A percentile compares a stretch with the other conserved stretches of the same genome.
These are phyloP conservation scores for Guillardia theta DNA, from an alignment of 78 protist species.

Conservation along the genomic window DNA sequence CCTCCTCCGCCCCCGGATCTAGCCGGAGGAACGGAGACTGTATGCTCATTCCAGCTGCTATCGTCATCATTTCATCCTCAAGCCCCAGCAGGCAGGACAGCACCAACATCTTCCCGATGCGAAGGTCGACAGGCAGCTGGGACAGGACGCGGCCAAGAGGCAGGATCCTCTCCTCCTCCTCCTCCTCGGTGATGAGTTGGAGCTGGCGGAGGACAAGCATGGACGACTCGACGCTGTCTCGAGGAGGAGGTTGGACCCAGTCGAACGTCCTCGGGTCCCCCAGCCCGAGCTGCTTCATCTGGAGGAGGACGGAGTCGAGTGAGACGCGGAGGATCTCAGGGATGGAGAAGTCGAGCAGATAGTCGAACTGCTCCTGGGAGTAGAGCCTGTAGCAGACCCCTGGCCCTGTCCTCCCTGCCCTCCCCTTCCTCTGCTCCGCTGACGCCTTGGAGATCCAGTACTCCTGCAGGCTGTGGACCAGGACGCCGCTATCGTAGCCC, in stretches of 20 bases:
- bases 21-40: neutral
- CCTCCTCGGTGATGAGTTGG: neutral
- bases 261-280: slow-evolving; percentile 35
- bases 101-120: neutral
- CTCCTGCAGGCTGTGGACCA: slow-evolving; percentile 39
- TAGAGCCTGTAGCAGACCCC: slow-evolving; percentile 46
- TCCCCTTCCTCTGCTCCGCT: slow-evolving; percentile 54
- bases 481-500: neutral
- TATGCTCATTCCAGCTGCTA: neutral
- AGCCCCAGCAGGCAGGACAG: neutral
- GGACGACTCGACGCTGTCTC: neutral
- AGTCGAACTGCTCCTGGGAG: slow-evolving; percentile 30
- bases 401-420: slow-evolving; percentile 55
- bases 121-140: slow-evolving; percentile 16
- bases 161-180: slow-evolving; percentile 9
- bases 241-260: slow-evolving; percentile 43
- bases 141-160: slow-evolving; percentile 33
- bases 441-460: slow-evolving; percentile 43
- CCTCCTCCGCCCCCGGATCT: neutral
- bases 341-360: neutral
- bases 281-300: slow-evolving; percentile 29
- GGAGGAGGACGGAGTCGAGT: slow-evolving; percentile 21
- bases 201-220: neutral
- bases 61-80: neutral
- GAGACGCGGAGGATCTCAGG: slow-evolving; percentile 62